These are phyloP conservation scores for Hericium coralloides DNA, from an alignment of 768 basidiomycete genomes.

Conservation along the genomic window DNA sequence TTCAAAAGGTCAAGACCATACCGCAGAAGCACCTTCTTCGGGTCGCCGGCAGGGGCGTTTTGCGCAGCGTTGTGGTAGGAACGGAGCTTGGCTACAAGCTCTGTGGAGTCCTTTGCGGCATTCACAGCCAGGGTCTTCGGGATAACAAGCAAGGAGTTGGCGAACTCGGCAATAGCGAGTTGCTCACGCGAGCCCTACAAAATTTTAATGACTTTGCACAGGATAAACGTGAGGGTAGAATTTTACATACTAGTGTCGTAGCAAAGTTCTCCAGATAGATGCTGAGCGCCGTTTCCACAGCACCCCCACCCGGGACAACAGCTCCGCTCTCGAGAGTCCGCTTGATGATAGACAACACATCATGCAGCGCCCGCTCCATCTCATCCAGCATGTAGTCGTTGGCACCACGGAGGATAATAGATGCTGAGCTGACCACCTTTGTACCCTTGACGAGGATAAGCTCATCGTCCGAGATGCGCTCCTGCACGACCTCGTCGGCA, in stretches of 20 bases:
- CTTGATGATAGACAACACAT: constrained; percentile 92
- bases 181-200: constrained; percentile 93
- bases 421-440: constrained; percentile 88
- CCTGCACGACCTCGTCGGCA: constrained; percentile 95
- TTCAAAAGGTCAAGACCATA: constrained; percentile 94
- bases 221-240: neutral
- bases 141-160: constrained; percentile 83
- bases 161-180: constrained; percentile 98
- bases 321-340: constrained; percentile 92
- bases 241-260: constrained; percentile 73
- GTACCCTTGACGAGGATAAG: constrained; percentile 96
- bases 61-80: constrained; percentile 97
- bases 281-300: constrained; percentile 92
- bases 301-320: constrained; percentile 95
- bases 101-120: constrained; percentile 97
- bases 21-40: constrained; percentile 81
- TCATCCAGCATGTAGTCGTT: constrained; percentile 99
- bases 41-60: constrained; percentile 83
- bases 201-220: neutral
- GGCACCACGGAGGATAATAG: constrained; percentile 90
- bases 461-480: constrained; percentile 97
- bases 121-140: constrained; percentile 97
- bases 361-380: constrained; percentile 96
- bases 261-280: constrained; percentile 99
- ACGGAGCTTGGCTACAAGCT: constrained; percentile 92